Evolutionary conservation across 2,329 filamentous ascomycete genomes (phyloP).

Genomic region (Aspergillus versicolor): DNA sequence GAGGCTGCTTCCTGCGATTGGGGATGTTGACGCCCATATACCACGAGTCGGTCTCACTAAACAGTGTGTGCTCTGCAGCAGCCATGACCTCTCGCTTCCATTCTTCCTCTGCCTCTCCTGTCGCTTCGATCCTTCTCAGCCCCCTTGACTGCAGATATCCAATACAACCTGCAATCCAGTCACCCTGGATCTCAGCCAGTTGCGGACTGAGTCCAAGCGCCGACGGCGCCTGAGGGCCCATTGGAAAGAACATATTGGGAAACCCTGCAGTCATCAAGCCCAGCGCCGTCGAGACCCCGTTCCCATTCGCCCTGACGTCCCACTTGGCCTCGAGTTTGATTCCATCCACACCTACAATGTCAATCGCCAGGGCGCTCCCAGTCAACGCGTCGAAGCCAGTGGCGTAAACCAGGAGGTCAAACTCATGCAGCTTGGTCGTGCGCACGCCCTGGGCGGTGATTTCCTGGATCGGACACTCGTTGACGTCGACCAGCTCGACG

Average conservation of each 20-base stretch:
- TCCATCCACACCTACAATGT: background rate
- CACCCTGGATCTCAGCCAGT: constrained; percentile 54
- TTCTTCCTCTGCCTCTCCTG: constrained; percentile 43
- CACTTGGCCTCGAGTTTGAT: constrained; percentile 37
- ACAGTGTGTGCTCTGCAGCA: constrained; percentile 46
- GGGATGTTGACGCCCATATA: constrained; percentile 6
- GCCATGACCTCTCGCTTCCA: constrained; percentile 54
- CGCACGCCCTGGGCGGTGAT: background rate
- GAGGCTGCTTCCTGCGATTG: background rate
- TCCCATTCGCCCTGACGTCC: constrained; percentile 8
- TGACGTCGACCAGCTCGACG: background rate
- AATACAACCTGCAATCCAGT: constrained; percentile 56
- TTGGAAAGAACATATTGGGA: constrained; percentile 54
- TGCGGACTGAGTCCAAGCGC: constrained; percentile 56
- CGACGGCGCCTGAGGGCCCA: constrained; percentile 58
- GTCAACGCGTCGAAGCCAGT: background rate
- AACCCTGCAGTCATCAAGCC: constrained; percentile 44
- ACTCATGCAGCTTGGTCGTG: background rate
- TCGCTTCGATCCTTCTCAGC: constrained; percentile 54
- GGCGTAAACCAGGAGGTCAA: background rate
- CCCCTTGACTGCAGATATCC: constrained; percentile 46
- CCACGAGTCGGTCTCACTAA: constrained; percentile 41
- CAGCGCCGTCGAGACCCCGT: constrained; percentile 34
- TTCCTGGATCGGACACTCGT: background rate
- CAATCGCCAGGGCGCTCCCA: background rate